phyloP scores from a whole-genome alignment of 768 basidiomycete species.

The Coprinopsis marcescibilis region DNA sequence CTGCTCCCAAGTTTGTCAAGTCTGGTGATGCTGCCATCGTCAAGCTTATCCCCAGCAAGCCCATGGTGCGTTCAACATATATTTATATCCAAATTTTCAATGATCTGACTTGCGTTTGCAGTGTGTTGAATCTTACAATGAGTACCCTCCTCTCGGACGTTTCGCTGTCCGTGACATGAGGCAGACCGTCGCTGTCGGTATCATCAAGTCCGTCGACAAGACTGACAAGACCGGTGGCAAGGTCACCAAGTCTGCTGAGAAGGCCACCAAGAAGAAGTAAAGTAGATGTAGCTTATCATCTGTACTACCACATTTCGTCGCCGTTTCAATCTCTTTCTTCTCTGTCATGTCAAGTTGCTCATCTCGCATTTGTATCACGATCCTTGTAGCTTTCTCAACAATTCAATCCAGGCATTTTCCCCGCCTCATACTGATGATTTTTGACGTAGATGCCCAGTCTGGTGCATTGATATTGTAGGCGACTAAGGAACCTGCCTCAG shows the following conservation, averaged over 20 bases:
- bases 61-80: slow-evolving; percentile 49
- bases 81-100: neutral
- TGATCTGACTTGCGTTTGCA: slow-evolving; percentile 5
- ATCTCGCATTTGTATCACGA: slow-evolving; percentile 25
- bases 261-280: slow-evolving; percentile 95
- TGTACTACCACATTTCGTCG: slow-evolving; percentile 49
- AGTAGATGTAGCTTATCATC: slow-evolving; percentile 70
- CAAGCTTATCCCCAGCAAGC: slow-evolving; percentile 94
- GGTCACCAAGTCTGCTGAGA: slow-evolving; percentile 95
- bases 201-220: slow-evolving; percentile 98
- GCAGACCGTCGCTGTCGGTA: slow-evolving; percentile 97
- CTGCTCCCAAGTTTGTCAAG: slow-evolving; percentile 95
- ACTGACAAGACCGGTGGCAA: slow-evolving; percentile 86
- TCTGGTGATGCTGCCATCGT: slow-evolving; percentile 99
- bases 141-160: slow-evolving; percentile 99
- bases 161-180: slow-evolving; percentile 99
- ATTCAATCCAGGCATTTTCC: neutral
- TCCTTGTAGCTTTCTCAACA: slow-evolving; percentile 36
- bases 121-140: slow-evolving; percentile 74
- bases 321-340: slow-evolving; percentile 39
- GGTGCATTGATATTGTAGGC: neutral
- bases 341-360: slow-evolving; percentile 34
- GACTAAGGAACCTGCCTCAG: no score
- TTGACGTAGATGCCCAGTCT: slow-evolving; percentile 3
- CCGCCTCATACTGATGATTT: slow-evolving; percentile 11